Percentiles rank a stretch among this genome's conserved stretches.
Conservation (phyloP, 2,329 filamentous ascomycete species). For the Leptographium radiaticola region DNA sequence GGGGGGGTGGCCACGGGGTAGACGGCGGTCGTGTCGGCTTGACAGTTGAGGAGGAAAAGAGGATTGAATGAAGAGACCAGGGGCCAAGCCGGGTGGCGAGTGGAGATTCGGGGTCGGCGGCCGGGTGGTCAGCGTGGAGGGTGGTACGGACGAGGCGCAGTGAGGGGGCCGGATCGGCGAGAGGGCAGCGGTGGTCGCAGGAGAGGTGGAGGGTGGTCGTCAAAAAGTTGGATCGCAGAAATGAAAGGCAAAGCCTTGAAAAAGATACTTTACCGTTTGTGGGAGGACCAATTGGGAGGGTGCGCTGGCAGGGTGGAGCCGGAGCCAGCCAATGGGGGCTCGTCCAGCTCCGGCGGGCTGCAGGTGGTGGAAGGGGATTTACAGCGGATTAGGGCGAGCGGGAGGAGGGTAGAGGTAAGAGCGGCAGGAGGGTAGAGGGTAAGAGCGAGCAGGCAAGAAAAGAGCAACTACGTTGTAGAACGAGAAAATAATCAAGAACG, state of each 20-base stretch:
- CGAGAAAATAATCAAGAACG: too few relatives aligned
- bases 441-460: too few relatives aligned
- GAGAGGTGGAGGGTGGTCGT: not conserved
- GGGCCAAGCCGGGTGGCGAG: too few relatives aligned
- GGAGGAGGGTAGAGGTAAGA: too few relatives aligned
- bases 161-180: not conserved
- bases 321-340: not conserved
- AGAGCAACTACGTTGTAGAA: too few relatives aligned
- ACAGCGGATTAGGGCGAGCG: too few relatives aligned
- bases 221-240: constrained; percentile 2
- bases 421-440: too few relatives aligned
- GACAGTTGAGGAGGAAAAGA: too few relatives aligned
- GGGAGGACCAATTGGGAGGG: not conserved
- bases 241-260: not conserved
- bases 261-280: not conserved
- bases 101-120: not conserved
- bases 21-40: not conserved
- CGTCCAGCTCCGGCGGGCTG: not conserved
- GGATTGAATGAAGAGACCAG: too few relatives aligned
- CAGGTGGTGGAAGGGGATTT: not conserved
- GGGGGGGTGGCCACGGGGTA: not conserved
- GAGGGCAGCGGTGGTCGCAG: not conserved
- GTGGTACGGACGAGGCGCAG: not conserved
- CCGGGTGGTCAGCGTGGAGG: not conserved
- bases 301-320: not conserved